These are phyloP conservation scores for Trametes hirsuta DNA, from an alignment of 1,284 basidiomycete species.

Conservation along the genomic window DNA sequence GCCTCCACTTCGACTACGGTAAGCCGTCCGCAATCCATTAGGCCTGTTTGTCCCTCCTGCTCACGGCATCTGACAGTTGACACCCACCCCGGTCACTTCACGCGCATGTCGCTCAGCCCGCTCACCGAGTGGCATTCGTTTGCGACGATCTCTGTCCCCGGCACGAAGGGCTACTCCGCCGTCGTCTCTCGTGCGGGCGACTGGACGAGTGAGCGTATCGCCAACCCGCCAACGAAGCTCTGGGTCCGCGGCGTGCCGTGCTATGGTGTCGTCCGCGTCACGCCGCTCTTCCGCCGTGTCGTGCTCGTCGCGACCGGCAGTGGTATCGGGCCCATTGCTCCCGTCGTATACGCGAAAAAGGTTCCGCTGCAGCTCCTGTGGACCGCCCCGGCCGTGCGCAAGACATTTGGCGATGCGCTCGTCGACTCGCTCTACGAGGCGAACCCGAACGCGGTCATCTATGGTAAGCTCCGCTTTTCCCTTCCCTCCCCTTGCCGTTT, in stretches of 20 bases:
- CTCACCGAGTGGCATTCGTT: conserved; percentile 65
- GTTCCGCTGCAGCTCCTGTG: conserved; percentile 56
- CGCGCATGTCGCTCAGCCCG: conserved; percentile 53
- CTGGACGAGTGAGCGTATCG: conserved; percentile 56
- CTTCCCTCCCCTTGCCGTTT: background rate
- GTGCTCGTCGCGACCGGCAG: conserved; percentile 63
- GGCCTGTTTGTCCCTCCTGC: background rate
- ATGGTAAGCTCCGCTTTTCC: conserved; percentile 41
- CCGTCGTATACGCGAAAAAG: conserved; percentile 51
- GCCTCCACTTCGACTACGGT: conserved; percentile 59
- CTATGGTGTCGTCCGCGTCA: conserved; percentile 57
- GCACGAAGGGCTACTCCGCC: conserved; percentile 55
- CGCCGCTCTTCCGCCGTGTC: conserved; percentile 56
- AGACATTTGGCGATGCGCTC: conserved; percentile 59
- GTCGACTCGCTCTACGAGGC: conserved; percentile 55
- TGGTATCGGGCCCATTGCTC: conserved; percentile 61
- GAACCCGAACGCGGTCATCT: conserved; percentile 56
- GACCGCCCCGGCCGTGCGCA: conserved; percentile 58
- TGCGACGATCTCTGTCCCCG: conserved; percentile 54
- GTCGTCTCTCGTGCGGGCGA: conserved; percentile 62
- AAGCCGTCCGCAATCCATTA: background rate
- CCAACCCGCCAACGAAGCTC: conserved; percentile 50
- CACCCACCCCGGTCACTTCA: conserved; percentile 56
- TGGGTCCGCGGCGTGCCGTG: conserved; percentile 60
- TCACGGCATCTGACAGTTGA: conserved; percentile 32